Evolutionary conservation across 2,329 filamentous ascomycete genomes (phyloP).

Genomic region (Nemania sp.): DNA sequence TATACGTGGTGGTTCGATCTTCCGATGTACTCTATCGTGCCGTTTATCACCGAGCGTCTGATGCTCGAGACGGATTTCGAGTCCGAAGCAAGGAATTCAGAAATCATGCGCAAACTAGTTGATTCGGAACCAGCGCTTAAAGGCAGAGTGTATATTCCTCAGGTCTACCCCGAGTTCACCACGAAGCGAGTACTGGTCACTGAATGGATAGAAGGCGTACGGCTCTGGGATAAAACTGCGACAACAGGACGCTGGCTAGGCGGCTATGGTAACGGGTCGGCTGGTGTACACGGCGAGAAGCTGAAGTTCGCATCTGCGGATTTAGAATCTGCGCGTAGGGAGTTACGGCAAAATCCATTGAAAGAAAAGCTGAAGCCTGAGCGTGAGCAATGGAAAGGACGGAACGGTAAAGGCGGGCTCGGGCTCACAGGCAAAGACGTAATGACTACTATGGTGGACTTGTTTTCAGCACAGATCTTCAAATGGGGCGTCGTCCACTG

Average conservation of each 20-base stretch:
- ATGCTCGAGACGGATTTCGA: conserved; percentile 94
- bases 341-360: conserved; percentile 64
- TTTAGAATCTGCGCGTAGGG: conserved; percentile 58
- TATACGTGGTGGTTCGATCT: conserved; percentile 92
- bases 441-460: conserved; percentile 95
- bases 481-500: conserved; percentile 96
- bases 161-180: conserved; percentile 84
- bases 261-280: conserved; percentile 79
- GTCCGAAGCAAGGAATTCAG: conserved; percentile 89
- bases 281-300: conserved; percentile 77
- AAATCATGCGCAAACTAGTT: conserved; percentile 83
- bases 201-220: conserved; percentile 96
- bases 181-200: conserved; percentile 89
- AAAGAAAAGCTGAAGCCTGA: conserved; percentile 80
- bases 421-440: conserved; percentile 86
- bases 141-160: conserved; percentile 87
- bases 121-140: conserved; percentile 79
- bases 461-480: conserved; percentile 98
- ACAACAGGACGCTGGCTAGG: conserved; percentile 84
- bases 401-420: conserved; percentile 79
- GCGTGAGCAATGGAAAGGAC: conserved; percentile 81
- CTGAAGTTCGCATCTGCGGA: conserved; percentile 65
- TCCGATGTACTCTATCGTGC: conserved; percentile 90
- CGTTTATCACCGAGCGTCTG: conserved; percentile 92
- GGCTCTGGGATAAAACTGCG: conserved; percentile 90